These are phyloP conservation scores for Populus nigra DNA, from an alignment of 345 rosid genomes.

Conservation along the genomic window DNA sequence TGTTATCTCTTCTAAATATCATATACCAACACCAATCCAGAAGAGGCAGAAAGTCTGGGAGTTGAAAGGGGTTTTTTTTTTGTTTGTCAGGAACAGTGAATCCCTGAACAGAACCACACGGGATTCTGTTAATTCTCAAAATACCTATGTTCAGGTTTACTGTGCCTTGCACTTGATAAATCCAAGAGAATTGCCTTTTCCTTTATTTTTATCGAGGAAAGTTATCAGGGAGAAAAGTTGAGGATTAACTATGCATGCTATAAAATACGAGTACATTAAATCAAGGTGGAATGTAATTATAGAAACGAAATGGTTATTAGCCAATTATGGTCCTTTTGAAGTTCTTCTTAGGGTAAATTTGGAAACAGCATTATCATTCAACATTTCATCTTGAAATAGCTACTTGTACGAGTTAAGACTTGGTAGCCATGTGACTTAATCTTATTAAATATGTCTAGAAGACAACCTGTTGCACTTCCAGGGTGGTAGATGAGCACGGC, in stretches of 20 bases:
- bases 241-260: not conserved
- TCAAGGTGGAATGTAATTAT: not conserved
- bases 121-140: not conserved
- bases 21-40: not conserved
- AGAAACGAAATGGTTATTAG: not conserved
- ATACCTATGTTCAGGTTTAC: not conserved
- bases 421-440: no score
- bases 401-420: no score
- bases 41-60: not conserved
- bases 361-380: no score
- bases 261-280: not conserved
- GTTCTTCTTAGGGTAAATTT: no score
- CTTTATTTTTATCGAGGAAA: not conserved
- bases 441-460: no score
- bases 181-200: not conserved
- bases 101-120: not conserved
- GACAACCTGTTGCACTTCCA: no score
- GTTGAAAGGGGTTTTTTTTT: not conserved
- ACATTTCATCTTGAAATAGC: no score
- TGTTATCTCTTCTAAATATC: not conserved
- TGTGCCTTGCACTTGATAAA: not conserved
- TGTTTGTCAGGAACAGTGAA: not conserved
- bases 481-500: no score
- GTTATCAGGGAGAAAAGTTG: no score
- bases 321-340: no score